Evolutionary conservation across 2,329 filamentous ascomycete species (phyloP), one percentile per base, ranked within the genome.

Genomic region (Aspergillus phoenicis): DNA sequence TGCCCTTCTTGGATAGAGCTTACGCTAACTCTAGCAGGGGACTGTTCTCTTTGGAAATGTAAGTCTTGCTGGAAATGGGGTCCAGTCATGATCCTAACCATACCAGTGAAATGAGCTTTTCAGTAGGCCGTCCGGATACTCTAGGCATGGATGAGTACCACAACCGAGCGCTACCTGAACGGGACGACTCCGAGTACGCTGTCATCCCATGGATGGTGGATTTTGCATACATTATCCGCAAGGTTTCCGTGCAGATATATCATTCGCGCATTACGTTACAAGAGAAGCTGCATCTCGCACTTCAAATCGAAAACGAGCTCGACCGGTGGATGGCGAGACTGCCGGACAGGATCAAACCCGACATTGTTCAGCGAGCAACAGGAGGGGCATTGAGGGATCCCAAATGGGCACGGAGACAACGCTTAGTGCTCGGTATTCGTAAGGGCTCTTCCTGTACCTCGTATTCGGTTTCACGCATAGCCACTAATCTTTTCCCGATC

Each of bases 101-200:
- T 2, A 22, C 4, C 30, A 81, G 78, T 60, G 79, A 82, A 69
- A 77, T 82, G 70, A 80, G 79, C 43, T 82, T 83, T 60, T 77
- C 80, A 1, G 75, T 82, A 57, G 81, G 81, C 1, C 72, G 81
- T 24, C 81, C 81, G 0, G 80, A 83, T 58, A 81, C 80, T 2
- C 72, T 83, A 2, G 81, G 81, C 22, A 75, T 80, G 59, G 81
- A 83, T 33, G 70, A 80, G 57, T 83, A 81, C 57, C 81, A 83
- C 60, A 83, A 82, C 55, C 76, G 81, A 28, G 71, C 66, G 13
- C 68, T 77, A n/a, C 75, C 75, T 2, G 66, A 68, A 7, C 63
- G 76, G 26, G 71, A 78, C 52, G 68, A 74, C 49, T 71, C 73
- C 0, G 74, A 77, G 61, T 73, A 71, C 49, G 70, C 73, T 24